phyloP scores from a whole-genome alignment of 1,284 basidiomycete genomes.

The Bjerkandera adusta region DNA sequence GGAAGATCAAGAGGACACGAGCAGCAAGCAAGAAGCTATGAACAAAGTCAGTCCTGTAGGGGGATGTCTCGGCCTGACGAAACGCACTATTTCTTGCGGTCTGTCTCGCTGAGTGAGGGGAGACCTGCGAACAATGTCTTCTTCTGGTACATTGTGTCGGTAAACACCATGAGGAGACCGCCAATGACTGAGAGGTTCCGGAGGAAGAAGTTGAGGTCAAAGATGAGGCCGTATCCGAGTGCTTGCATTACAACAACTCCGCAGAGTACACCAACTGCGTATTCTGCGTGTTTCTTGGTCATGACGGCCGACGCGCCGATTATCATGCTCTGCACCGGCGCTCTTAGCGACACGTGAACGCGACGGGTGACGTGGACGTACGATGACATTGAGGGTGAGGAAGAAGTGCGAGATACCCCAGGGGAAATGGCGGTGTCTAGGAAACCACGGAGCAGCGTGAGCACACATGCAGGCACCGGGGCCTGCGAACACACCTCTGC shows the following conservation, averaged over 20 bases:
- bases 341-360: constrained; percentile 4
- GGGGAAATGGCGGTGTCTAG: constrained; percentile 89
- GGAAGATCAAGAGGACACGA: constrained; percentile 96
- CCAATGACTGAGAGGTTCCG: constrained; percentile 44
- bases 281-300: constrained; percentile 82
- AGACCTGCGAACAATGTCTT: constrained; percentile 92
- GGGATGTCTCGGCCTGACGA: neutral
- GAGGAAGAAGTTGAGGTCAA: constrained; percentile 98
- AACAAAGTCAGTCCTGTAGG: neutral
- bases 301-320: constrained; percentile 87
- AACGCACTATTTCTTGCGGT: constrained; percentile 95
- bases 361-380: constrained; percentile 49
- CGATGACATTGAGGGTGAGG: constrained; percentile 88
- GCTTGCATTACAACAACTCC: constrained; percentile 94
- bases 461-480: constrained; percentile 9
- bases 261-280: constrained; percentile 87
- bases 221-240: constrained; percentile 45
- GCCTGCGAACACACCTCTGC: constrained; percentile 67
- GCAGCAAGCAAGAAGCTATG: constrained; percentile 93
- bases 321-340: constrained; percentile 75
- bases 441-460: constrained; percentile 8
- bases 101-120: constrained; percentile 89
- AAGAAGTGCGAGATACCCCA: constrained; percentile 95
- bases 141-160: constrained; percentile 87
- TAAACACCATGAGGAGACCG: constrained; percentile 90